phyloP scores from a whole-genome alignment of 1,284 basidiomycete species.

The Afroboletus lepidellus region DNA sequence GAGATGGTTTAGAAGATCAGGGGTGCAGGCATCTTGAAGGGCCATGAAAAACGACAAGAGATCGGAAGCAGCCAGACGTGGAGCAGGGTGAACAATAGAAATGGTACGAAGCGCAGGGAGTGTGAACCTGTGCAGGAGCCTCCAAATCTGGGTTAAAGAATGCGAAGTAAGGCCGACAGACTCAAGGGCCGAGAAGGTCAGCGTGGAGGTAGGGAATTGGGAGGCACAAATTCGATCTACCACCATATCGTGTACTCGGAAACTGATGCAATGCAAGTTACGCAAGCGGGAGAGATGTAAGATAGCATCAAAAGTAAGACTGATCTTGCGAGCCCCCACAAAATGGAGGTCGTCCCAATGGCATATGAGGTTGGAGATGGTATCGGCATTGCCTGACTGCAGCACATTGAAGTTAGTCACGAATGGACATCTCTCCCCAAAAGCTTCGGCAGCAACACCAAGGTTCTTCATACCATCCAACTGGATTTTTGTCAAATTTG shows the following conservation, averaged over 20 bases:
- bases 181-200: background rate
- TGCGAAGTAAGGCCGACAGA: background rate
- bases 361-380: constrained; percentile 3
- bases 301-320: constrained; percentile 1
- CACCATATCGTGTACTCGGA: background rate
- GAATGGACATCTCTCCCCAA: background rate
- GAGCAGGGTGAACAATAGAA: too few species aligned
- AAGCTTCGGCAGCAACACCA: background rate
- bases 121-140: too few species aligned
- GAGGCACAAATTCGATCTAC: background rate
- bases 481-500: background rate
- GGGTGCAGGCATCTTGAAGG: background rate
- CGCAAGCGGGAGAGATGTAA: constrained; percentile 8
- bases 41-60: background rate
- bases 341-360: constrained; percentile 10
- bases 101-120: too few species aligned
- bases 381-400: background rate
- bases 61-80: background rate
- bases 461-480: too few species aligned
- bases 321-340: background rate
- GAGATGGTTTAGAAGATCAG: background rate
- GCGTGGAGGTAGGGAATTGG: background rate
- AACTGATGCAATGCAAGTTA: too few species aligned
- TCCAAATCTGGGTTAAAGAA: background rate
- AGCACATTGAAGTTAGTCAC: background rate